Evolutionary conservation across 164 flowering plant species (phyloP), one percentile per base, ranked within the genome.

Genomic region (Dillenia turbinata): DNA sequence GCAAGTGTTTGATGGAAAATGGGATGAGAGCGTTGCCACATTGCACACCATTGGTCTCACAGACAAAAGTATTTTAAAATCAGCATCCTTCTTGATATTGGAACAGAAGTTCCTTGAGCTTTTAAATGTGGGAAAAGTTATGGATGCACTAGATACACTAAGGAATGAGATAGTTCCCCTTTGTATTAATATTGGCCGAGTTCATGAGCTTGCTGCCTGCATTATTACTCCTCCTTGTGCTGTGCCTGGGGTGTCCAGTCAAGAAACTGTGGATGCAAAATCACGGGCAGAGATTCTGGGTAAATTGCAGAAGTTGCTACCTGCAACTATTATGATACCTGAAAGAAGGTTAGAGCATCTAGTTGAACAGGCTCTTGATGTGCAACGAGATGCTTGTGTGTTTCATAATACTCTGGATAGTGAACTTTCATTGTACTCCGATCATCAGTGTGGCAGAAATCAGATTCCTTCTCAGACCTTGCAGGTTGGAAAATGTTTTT

Each of bases 361-460:
- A 62, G 85, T 90, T 45, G 97, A 90, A 63, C 91, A 85, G 64
- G 97, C 95, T 44, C 85, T 90, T 61, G 66, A 73, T 52, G 73
- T 86, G 72, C 94, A 89, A 63, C 74, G 80, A 22, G 88, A 77
- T 77, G 75, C 84, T 72, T 92, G 97, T 66, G 59, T 70, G 56
- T 92, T 83, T 74, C 97, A 92, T 74, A 92, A 92, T 71, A 74
- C 91, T 46, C 57, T 67, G 54, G 84, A 83, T 58, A 67, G 73
- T 68, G 83, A 85, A 59, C 53, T 87, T 72, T 89, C 97, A 16
- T 71, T 92, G 69, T 85, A 84, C 53, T 61, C 83, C 2, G 96
- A 92, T 74, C 96, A 92, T 75, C 87, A 78, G 47, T 92, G 97
- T 74, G 96, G 94, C 52, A 84, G 70, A 75, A 80, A 79, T 47